These are phyloP conservation scores for Theileria equi DNA, from an alignment of 169 alveolate species.

Conservation along the genomic window DNA sequence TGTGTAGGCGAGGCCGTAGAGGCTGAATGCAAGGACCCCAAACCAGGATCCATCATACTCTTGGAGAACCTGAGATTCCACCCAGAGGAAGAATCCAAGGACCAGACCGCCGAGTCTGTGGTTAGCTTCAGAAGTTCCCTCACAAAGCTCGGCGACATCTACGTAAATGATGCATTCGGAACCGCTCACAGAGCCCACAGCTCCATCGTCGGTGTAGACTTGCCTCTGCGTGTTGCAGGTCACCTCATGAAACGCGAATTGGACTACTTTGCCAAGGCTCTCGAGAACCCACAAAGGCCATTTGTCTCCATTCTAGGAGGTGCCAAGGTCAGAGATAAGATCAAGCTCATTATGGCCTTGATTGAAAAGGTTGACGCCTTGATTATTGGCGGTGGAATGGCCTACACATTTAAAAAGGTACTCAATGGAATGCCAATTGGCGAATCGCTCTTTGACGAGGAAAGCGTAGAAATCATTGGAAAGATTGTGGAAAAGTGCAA, in stretches of 20 bases:
- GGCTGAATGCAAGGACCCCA: constrained; percentile 80
- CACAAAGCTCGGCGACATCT: constrained; percentile 91
- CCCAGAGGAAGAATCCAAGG: constrained; percentile 95
- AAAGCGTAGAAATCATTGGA: constrained; percentile 91
- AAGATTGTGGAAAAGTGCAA: constrained; percentile 92
- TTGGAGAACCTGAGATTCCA: constrained; percentile 96
- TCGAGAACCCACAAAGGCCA: constrained; percentile 93
- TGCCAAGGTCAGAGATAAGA: constrained; percentile 97
- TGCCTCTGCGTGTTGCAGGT: constrained; percentile 91
- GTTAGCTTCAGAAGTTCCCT: constrained; percentile 86
- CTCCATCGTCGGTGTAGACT: constrained; percentile 93
- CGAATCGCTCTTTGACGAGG: constrained; percentile 93
- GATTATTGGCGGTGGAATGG: constrained; percentile 99
- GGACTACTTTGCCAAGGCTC: constrained; percentile 92
- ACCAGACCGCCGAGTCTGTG: constrained; percentile 79
- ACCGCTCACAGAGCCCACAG: constrained; percentile 98
- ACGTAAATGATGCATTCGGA: constrained; percentile 97
- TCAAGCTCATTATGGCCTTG: constrained; percentile 90
- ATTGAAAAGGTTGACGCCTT: constrained; percentile 91
- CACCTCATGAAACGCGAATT: constrained; percentile 92
- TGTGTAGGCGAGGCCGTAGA: constrained; percentile 93
- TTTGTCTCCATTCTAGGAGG: constrained; percentile 96
- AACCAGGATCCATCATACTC: constrained; percentile 86
- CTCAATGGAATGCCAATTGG: constrained; percentile 88
- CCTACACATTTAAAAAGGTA: constrained; percentile 93